Conservation (phyloP, 495 filamentous ascomycete species). For the Penicillium longicatenatum region DNA sequence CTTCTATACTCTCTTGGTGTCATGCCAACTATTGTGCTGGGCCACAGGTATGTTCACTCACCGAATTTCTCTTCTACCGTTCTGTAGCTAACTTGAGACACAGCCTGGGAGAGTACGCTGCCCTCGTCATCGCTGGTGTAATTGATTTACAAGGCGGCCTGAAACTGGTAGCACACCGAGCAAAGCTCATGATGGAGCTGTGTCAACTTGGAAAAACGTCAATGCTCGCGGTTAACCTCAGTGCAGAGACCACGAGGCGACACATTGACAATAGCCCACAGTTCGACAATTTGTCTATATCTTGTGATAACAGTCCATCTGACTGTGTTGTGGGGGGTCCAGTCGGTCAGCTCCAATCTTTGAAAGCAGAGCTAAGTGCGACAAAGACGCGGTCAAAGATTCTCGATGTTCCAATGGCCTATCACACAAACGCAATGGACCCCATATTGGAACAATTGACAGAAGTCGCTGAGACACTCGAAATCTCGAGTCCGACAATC, state of each 20-base stretch:
- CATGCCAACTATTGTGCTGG: neutral
- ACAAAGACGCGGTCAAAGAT: neutral
- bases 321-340: conserved; percentile 2
- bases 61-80: neutral
- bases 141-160: neutral
- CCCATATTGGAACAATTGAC: neutral
- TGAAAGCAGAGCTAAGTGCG: neutral
- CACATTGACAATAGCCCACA: neutral
- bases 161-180: neutral
- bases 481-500: neutral
- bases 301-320: neutral
- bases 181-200: neutral
- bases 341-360: neutral
- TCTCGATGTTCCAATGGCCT: conserved; percentile 1
- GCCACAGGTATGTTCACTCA: neutral
- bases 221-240: neutral
- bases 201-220: neutral
- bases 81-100: neutral
- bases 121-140: neutral
- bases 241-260: neutral
- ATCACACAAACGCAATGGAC: conserved; percentile 1
- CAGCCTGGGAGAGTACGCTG: conserved; percentile 1
- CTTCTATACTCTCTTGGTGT: neutral
- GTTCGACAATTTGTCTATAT: neutral
- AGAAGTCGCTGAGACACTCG: neutral